A percentile compares a stretch with the other conserved stretches of the same genome.
These are phyloP conservation scores for Russula earlei DNA, from an alignment of 768 basidiomycete species.

Conservation along the genomic window DNA sequence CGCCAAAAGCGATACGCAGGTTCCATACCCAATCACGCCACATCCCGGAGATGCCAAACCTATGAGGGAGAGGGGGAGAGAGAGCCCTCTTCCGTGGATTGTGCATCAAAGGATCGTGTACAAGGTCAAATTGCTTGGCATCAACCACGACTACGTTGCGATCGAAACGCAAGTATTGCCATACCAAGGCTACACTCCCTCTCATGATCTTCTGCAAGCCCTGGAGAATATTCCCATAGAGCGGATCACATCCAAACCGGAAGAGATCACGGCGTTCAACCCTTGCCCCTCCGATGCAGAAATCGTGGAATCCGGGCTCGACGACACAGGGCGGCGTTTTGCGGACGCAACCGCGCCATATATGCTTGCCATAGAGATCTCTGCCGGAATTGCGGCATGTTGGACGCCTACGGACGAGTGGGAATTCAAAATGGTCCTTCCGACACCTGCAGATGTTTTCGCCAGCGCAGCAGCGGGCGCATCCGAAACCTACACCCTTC, in stretches of 20 bases:
- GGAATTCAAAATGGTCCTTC: conserved; percentile 45
- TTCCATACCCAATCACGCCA: conserved; percentile 8
- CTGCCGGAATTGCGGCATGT: conserved; percentile 46
- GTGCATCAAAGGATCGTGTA: conserved; percentile 55
- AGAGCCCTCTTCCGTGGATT: conserved; percentile 38
- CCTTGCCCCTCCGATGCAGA: conserved; percentile 32
- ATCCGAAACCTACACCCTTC: not conserved
- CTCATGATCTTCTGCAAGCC: conserved; percentile 40
- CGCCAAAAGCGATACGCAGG: not conserved
- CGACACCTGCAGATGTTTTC: not conserved
- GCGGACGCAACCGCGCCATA: conserved; percentile 50
- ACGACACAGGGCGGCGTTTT: conserved; percentile 29
- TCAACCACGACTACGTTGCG: conserved; percentile 39
- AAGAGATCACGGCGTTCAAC: conserved; percentile 40
- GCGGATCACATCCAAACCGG: conserved; percentile 20
- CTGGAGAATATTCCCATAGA: conserved; percentile 26
- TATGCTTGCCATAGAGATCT: conserved; percentile 65
- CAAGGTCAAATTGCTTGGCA: conserved; percentile 57
- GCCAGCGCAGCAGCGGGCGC: not conserved
- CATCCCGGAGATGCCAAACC: conserved; percentile 7
- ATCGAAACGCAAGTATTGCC: conserved; percentile 57
- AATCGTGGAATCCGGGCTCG: not conserved
- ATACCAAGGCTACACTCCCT: conserved; percentile 59
- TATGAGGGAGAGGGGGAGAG: not conserved
- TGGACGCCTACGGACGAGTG: conserved; percentile 73